These are phyloP conservation scores for Cochlearia excelsa DNA, from an alignment of 345 rosid species.

Conservation along the genomic window DNA sequence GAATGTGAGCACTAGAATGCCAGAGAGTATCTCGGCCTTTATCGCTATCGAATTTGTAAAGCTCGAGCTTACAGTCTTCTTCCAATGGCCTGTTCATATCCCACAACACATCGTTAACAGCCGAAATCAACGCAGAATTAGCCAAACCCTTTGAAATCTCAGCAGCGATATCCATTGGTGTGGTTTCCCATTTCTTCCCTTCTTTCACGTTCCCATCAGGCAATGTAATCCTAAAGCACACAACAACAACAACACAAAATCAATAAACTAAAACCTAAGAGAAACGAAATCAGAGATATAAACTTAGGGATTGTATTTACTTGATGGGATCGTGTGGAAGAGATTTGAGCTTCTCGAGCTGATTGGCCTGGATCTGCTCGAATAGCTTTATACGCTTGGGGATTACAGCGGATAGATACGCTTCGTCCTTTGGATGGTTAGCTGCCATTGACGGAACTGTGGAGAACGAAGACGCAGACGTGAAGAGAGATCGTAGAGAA, in stretches of 20 bases:
- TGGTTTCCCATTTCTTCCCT: conserved; percentile 77
- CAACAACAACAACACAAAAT: not conserved
- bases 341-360: conserved; percentile 51
- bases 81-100: conserved; percentile 87
- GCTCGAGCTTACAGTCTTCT: conserved; percentile 67
- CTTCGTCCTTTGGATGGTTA: conserved; percentile 51
- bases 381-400: conserved; percentile 69
- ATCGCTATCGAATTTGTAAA: conserved; percentile 65
- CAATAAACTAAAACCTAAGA: not conserved
- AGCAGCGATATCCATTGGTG: conserved; percentile 71
- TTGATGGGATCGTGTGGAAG: conserved; percentile 71
- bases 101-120: conserved; percentile 81
- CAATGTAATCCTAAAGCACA: conserved; percentile 52
- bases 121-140: conserved; percentile 63
- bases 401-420: conserved; percentile 54
- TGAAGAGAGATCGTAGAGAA: conserved; percentile 24
- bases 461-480: conserved; percentile 31
- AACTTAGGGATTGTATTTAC: conserved; percentile 29
- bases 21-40: conserved; percentile 95
- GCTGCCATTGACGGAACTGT: conserved; percentile 49
- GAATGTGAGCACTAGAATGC: conserved; percentile 99
- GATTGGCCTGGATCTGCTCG: conserved; percentile 62
- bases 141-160: conserved; percentile 71
- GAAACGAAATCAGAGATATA: not conserved
- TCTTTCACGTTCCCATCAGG: conserved; percentile 75